A percentile compares a stretch with the other conserved stretches of the same genome.
These are phyloP conservation scores for Diplogelasinospora grovesii DNA, from an alignment of 495 filamentous ascomycete species.

Conservation along the genomic window DNA sequence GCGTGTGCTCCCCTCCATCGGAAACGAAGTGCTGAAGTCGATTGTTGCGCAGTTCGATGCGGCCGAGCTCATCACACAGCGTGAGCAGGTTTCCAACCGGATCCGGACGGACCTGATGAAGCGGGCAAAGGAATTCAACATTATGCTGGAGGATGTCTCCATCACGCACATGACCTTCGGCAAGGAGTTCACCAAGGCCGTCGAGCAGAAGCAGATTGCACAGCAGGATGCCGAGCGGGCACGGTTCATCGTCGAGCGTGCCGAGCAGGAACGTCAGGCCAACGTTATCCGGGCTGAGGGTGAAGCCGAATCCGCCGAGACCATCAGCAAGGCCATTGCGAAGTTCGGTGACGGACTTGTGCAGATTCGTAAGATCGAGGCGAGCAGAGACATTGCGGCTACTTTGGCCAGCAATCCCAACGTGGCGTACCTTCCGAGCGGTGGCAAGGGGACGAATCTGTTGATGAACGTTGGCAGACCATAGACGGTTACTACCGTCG, in stretches of 20 bases:
- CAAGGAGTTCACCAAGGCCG: conserved; percentile 95
- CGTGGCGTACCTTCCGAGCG: conserved; percentile 87
- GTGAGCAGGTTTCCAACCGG: conserved; percentile 89
- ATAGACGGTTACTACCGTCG: conserved; percentile 10
- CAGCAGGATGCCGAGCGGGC: conserved; percentile 98
- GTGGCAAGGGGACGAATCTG: conserved; percentile 58
- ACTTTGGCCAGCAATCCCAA: conserved; percentile 87
- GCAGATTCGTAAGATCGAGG: conserved; percentile 93
- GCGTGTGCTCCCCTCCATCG: conserved; percentile 97
- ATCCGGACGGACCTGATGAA: conserved; percentile 93
- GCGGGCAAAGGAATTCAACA: conserved; percentile 98
- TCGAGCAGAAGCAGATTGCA: conserved; percentile 99
- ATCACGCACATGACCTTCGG: conserved; percentile 99
- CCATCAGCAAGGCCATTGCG: conserved; percentile 85
- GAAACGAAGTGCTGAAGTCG: conserved; percentile 99
- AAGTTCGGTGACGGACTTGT: conserved; percentile 91
- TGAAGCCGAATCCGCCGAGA: conserved; percentile 92
- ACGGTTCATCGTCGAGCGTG: conserved; percentile 96
- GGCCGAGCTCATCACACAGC: conserved; percentile 98
- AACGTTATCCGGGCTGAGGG: conserved; percentile 97
- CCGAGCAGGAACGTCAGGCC: conserved; percentile 97
- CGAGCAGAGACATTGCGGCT: conserved; percentile 91
- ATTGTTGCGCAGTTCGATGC: conserved; percentile 99
- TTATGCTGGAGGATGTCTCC: conserved; percentile 94
- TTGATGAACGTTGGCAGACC: conserved; percentile 44